Percentiles rank a stretch among this genome's conserved stretches.
These are phyloP conservation scores for Cutaneotrichosporon mucoides DNA, from an alignment of 1,284 basidiomycete genomes.

Conservation along the genomic window DNA sequence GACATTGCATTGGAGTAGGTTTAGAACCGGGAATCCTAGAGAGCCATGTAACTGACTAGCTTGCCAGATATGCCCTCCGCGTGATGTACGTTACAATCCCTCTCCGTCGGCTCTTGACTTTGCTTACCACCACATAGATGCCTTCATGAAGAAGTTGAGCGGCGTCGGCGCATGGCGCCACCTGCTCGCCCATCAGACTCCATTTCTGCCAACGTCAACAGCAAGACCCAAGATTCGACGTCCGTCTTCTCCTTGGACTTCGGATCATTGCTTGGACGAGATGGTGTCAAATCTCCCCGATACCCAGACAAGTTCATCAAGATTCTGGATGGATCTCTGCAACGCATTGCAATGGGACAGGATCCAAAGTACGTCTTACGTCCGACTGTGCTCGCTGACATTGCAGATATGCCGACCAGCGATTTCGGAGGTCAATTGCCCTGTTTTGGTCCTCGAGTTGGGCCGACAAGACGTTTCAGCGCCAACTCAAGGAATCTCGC, in stretches of 20 bases:
- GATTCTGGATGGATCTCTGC: slow-evolving; percentile 75
- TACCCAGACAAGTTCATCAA: slow-evolving; percentile 90
- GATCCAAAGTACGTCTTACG: slow-evolving; percentile 65
- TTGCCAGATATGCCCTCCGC: slow-evolving; percentile 33
- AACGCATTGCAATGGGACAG: slow-evolving; percentile 86
- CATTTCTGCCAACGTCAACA: not conserved
- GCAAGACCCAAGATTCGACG: slow-evolving; percentile 15
- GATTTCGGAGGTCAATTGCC: slow-evolving; percentile 80
- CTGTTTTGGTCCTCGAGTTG: slow-evolving; percentile 80
- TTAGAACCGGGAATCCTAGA: not conserved
- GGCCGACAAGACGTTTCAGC: slow-evolving; percentile 73
- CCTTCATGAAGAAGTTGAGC: slow-evolving; percentile 27
- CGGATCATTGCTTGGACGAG: slow-evolving; percentile 32
- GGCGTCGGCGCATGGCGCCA: slow-evolving; percentile 14
- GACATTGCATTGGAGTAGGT: slow-evolving; percentile 8
- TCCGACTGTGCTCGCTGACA: not conserved
- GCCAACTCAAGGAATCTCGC: slow-evolving; percentile 89
- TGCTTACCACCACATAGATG: slow-evolving; percentile 20
- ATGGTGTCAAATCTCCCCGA: slow-evolving; percentile 64
- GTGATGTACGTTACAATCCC: slow-evolving; percentile 27
- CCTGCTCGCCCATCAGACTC: slow-evolving; percentile 1
- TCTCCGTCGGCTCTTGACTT: not conserved
- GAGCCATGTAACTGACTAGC: not conserved
- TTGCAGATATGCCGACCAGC: slow-evolving; percentile 74
- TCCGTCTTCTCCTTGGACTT: slow-evolving; percentile 38